Evolutionary conservation across 2,329 filamentous ascomycete species (phyloP), one percentile per base, ranked within the genome.

Genomic region (Diatrype stigma): DNA sequence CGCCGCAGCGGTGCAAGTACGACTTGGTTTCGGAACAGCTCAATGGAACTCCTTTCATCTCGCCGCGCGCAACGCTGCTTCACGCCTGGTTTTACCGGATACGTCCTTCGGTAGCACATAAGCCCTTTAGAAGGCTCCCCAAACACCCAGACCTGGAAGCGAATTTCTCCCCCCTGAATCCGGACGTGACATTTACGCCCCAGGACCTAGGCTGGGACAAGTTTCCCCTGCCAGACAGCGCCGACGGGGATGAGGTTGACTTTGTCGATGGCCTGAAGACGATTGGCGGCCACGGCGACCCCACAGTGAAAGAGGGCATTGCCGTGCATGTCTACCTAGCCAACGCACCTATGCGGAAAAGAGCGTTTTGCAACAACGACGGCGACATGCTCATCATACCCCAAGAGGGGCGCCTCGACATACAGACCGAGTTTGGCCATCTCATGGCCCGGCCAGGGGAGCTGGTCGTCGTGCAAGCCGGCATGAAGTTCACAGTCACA

Each of bases 401-500:
- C 0, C 85, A 88, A 53, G 77, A 84, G 56, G 85, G 85, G 12
- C 72, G 78, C 0, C 72, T 89, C 2, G 80, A 87, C 56, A 83
- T 88, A 44, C 83, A 85, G 61, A 88, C 85, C 2, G 85, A 88
- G 61, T 76, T 87, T 16, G 85, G 85, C 4, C 75, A 74, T 23
- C 64, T 87, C 0, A 76, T 84, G 47, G 82, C 87, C 5, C 80
- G 84, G 3, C 85, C 84, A 0, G 84, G 84, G n/a, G 85, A 88
- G 63, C 80, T 88, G 30, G 78, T 75, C 46, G 78, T 88, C 16
- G 82, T 89, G 21, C 85, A 81, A 21, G 77, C 82, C 12, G 85
- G 85, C n/a, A 74, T 86, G 44, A 75, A 83, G 19, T 82, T 84
- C 67, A 76, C 78, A 16, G 79, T 86, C n/a, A 73, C 73, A 2